Evolutionary conservation across 2,329 filamentous ascomycete species (phyloP).

Genomic region (Alternaria sp.): DNA sequence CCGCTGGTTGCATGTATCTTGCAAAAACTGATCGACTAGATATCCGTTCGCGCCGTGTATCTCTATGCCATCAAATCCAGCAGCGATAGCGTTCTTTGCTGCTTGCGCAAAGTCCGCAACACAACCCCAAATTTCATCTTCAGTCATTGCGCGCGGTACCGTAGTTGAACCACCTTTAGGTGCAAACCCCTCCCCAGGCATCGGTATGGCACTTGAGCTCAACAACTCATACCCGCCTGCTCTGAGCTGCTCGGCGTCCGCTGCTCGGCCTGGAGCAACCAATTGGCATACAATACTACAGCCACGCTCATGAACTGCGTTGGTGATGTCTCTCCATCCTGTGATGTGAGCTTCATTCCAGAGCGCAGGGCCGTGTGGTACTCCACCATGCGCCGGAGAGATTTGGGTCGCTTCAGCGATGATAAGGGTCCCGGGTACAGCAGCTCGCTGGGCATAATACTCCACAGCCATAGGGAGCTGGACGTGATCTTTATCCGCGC

Average conservation of each 20-base stretch:
- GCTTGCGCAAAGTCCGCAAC: slow-evolving; percentile 50
- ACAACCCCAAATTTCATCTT: slow-evolving; percentile 45
- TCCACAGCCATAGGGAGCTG: background rate
- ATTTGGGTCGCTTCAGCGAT: background rate
- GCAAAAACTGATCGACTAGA: slow-evolving; percentile 72
- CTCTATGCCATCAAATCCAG: slow-evolving; percentile 69
- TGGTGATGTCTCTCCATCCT: background rate
- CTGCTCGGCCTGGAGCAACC: background rate
- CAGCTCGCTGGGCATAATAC: background rate
- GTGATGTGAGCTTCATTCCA: background rate
- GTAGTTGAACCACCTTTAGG: background rate
- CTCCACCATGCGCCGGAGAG: background rate
- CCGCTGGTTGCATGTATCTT: slow-evolving; percentile 63
- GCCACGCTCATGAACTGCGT: background rate
- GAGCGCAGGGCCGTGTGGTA: background rate
- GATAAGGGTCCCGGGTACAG: background rate
- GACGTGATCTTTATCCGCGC: background rate
- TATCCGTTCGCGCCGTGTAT: slow-evolving; percentile 70
- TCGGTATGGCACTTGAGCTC: background rate
- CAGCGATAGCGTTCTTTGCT: slow-evolving; percentile 56
- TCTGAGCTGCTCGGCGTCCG: background rate
- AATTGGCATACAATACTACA: background rate
- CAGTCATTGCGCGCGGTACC: slow-evolving; percentile 31
- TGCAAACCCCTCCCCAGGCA: background rate
- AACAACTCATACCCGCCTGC: background rate